A percentile compares a stretch with the other conserved stretches of the same genome.
These are phyloP conservation scores for Solanum gracilifrons DNA, from an alignment of 257 asterid species.

Conservation along the genomic window DNA sequence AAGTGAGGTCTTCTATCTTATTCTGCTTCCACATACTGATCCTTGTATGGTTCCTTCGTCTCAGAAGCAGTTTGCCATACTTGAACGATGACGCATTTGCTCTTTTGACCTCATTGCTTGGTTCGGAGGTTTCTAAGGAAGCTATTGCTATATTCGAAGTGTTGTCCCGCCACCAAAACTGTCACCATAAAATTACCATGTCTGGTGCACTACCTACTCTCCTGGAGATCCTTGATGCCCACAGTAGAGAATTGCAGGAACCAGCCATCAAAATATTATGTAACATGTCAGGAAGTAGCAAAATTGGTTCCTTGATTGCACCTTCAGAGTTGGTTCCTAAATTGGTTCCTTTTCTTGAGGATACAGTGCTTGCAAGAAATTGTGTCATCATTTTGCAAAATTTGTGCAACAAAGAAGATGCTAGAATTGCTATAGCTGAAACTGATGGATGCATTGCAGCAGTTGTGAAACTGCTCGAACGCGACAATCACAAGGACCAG, in stretches of 20 bases:
- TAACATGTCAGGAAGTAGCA: constrained; percentile 35
- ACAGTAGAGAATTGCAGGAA: constrained; percentile 36
- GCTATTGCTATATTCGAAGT: constrained; percentile 45
- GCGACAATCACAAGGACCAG: constrained; percentile 42
- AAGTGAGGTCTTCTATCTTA: not conserved
- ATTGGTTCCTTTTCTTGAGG: constrained; percentile 39
- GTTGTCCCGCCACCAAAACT: constrained; percentile 27
- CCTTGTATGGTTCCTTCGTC: constrained; percentile 1
- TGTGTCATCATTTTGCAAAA: constrained; percentile 46
- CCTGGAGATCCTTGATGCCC: constrained; percentile 40
- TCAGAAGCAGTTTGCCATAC: constrained; percentile 32
- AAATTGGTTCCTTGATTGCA: constrained; percentile 14
- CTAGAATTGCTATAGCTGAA: constrained; percentile 35
- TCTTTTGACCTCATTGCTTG: constrained; percentile 58
- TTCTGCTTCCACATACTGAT: not conserved
- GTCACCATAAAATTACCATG: constrained; percentile 24
- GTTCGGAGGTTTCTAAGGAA: constrained; percentile 46
- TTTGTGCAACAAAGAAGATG: constrained; percentile 25
- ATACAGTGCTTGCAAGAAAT: constrained; percentile 19
- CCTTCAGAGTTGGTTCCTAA: constrained; percentile 40
- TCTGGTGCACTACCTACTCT: constrained; percentile 42
- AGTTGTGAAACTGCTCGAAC: constrained; percentile 45
- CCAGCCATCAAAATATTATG: constrained; percentile 38
- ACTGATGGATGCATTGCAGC: constrained; percentile 59
- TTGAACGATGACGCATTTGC: constrained; percentile 43